Conservation (phyloP, 1,139 yeast genomes). For the Sugiyamaella xylanicola region DNA sequence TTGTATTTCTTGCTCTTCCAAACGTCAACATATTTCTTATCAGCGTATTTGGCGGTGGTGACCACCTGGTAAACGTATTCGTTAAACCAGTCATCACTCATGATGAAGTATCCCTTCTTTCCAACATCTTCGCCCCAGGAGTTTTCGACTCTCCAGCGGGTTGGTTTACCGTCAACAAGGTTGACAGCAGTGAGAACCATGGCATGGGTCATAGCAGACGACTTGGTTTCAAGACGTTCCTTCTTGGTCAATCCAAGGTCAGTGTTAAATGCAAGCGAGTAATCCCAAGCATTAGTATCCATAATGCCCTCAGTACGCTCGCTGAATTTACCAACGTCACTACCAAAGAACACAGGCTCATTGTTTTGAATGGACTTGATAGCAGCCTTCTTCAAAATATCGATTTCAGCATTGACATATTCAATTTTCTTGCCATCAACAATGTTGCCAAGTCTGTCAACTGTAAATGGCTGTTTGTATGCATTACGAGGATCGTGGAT, state of each 20-base stretch:
- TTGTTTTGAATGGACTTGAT: constrained; percentile 60
- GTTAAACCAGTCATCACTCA: constrained; percentile 69
- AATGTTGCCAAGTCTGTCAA: constrained; percentile 61
- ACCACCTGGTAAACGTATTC: constrained; percentile 69
- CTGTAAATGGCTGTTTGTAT: constrained; percentile 57
- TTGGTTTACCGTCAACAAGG: constrained; percentile 51
- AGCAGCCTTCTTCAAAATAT: constrained; percentile 55
- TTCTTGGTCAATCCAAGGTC: constrained; percentile 52
- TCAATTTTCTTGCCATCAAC: constrained; percentile 64
- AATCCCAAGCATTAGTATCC: constrained; percentile 59
- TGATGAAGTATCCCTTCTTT: constrained; percentile 61
- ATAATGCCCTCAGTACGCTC: constrained; percentile 54
- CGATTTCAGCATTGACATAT: constrained; percentile 58
- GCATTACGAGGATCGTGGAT: constrained; percentile 66
- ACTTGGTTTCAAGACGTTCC: constrained; percentile 57
- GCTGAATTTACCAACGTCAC: constrained; percentile 64
- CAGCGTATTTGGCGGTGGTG: constrained; percentile 53
- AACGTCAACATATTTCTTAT: constrained; percentile 48
- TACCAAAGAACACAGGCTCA: constrained; percentile 69
- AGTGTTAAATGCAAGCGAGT: constrained; percentile 58
- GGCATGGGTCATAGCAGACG: constrained; percentile 69
- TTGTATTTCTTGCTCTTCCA: constrained; percentile 55
- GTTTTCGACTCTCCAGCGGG: constrained; percentile 70
- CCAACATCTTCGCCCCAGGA: constrained; percentile 68
- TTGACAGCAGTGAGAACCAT: constrained; percentile 71